Evolutionary conservation across 2,329 filamentous ascomycete genomes (phyloP).

Genomic region (Alternaria longipes): DNA sequence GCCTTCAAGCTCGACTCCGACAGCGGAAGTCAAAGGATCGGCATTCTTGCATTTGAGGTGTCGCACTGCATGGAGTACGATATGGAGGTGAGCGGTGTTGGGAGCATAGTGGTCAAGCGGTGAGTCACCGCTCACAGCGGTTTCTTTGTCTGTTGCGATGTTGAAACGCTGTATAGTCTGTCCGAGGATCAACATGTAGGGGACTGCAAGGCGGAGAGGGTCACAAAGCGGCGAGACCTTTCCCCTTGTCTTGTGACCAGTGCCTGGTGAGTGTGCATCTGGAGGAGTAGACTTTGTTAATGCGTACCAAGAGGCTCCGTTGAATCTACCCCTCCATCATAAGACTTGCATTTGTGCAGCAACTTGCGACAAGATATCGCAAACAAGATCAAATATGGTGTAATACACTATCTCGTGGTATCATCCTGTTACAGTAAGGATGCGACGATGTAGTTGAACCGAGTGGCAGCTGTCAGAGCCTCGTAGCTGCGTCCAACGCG

Average conservation of each 20-base stretch:
- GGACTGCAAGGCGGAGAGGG: background rate
- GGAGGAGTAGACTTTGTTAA: background rate
- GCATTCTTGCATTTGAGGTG: background rate
- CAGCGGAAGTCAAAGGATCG: background rate
- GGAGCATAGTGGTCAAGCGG: background rate
- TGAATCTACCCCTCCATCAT: background rate
- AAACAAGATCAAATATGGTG: background rate
- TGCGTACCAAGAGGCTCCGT: background rate
- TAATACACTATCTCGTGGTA: background rate
- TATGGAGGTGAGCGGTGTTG: slow-evolving; percentile 1
- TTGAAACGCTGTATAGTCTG: background rate
- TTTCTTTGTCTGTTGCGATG: background rate
- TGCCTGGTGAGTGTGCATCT: background rate
- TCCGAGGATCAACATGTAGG: background rate
- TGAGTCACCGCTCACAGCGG: background rate
- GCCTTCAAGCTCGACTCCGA: background rate
- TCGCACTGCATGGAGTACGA: background rate
- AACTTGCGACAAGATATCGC: background rate
- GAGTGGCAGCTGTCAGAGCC: background rate
- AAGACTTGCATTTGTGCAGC: background rate
- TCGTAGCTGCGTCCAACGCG: background rate
- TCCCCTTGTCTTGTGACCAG: background rate
- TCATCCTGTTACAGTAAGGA: background rate
- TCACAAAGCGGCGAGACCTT: background rate
- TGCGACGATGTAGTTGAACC: background rate